phyloP scores from a whole-genome alignment of 2,329 filamentous ascomycete species.

The Penicillium italicum region DNA sequence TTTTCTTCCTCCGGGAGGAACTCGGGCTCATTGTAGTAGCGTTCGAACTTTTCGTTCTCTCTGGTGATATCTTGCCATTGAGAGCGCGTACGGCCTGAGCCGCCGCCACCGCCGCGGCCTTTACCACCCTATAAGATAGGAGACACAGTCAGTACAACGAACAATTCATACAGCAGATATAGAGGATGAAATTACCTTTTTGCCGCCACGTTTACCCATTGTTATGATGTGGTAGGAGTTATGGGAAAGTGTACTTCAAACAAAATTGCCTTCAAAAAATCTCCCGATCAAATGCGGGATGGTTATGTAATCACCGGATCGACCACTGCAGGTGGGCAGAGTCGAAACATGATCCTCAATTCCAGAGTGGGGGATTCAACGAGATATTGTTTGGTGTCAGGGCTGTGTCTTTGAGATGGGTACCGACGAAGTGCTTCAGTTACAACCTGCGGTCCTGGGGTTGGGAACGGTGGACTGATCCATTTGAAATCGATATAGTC shows the following conservation, averaged over 20 bases:
- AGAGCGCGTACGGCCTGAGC: slow-evolving; percentile 37
- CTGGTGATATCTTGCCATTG: slow-evolving; percentile 65
- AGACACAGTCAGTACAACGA: slow-evolving; percentile 20
- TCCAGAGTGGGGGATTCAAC: not conserved
- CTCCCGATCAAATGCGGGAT: slow-evolving; percentile 5
- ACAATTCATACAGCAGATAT: not conserved
- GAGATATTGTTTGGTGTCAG: not conserved
- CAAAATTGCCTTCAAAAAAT: slow-evolving; percentile 19
- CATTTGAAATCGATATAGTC: not conserved
- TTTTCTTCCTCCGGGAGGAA: slow-evolving; percentile 75
- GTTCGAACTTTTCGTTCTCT: slow-evolving; percentile 78
- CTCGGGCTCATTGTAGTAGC: slow-evolving; percentile 76
- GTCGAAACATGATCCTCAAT: slow-evolving; percentile 6
- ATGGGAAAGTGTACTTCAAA: slow-evolving; percentile 6
- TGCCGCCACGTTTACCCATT: slow-evolving; percentile 34
- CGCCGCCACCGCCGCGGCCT: slow-evolving; percentile 41
- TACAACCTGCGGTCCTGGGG: not conserved
- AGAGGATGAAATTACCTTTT: slow-evolving; percentile 20
- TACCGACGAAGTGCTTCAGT: not conserved
- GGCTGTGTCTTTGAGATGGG: not conserved
- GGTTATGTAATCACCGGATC: slow-evolving; percentile 2
- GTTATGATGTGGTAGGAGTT: slow-evolving; percentile 11
- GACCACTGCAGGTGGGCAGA: slow-evolving; percentile 1
- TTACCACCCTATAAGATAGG: slow-evolving; percentile 38
- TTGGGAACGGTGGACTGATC: not conserved